A percentile compares a stretch with the other conserved stretches of the same genome.
Evolutionary conservation across 106 monocot genomes (phyloP).

Genomic region (Dendrobium nobile): DNA sequence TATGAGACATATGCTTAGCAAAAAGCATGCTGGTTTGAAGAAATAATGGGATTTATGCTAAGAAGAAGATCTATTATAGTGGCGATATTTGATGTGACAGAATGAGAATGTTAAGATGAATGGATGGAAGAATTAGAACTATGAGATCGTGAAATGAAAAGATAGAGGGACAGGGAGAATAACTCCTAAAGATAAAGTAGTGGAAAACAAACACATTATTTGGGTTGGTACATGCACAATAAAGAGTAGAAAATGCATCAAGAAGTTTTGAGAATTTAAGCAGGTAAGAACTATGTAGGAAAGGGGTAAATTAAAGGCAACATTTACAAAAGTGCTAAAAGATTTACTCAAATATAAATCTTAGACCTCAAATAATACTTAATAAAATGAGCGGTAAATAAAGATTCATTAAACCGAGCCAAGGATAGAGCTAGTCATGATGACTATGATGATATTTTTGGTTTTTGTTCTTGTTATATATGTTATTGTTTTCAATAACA

Average conservation of each 20-base stretch:
- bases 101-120: not conserved
- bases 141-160: not conserved
- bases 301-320: not conserved
- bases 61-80: not conserved
- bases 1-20: not conserved
- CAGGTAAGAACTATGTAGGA: not conserved
- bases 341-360: not conserved
- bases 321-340: not conserved
- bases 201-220: not conserved
- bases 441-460: too few relatives aligned
- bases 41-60: not conserved
- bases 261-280: not conserved
- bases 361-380: not conserved
- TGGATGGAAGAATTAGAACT: not conserved
- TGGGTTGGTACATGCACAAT: not conserved
- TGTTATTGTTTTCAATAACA: not conserved
- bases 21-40: not conserved
- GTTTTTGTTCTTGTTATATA: not conserved
- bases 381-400: not conserved
- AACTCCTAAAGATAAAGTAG: not conserved
- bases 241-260: not conserved
- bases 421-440: not conserved
- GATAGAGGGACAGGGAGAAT: not conserved
- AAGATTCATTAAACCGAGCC: not conserved
- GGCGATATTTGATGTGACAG: not conserved